phyloP scores from a whole-genome alignment of 495 filamentous ascomycete genomes.

The Letharia columbiana region DNA sequence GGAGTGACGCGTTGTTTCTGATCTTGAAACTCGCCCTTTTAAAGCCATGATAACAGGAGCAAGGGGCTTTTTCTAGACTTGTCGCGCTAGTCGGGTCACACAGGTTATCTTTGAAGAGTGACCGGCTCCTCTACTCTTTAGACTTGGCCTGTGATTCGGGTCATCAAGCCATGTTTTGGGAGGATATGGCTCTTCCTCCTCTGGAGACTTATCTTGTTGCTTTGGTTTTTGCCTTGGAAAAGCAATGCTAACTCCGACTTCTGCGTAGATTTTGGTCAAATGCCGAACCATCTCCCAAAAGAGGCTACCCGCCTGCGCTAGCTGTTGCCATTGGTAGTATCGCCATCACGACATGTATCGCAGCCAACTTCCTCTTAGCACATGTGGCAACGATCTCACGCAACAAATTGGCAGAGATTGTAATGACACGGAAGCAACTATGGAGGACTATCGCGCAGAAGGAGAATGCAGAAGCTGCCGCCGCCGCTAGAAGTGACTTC shows the following conservation, averaged over 20 bases:
- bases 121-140: neutral
- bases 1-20: neutral
- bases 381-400: constrained; percentile 27
- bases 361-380: constrained; percentile 27
- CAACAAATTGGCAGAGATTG: constrained; percentile 29
- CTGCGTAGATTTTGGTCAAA: constrained; percentile 22
- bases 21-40: neutral
- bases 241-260: neutral
- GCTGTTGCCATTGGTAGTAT: constrained; percentile 25
- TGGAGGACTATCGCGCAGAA: constrained; percentile 29
- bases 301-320: constrained; percentile 26
- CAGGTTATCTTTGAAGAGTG: neutral
- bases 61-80: neutral
- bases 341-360: constrained; percentile 27
- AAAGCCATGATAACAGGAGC: neutral
- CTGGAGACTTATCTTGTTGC: neutral
- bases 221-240: neutral
- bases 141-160: neutral
- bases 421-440: constrained; percentile 26
- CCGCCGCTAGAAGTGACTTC: constrained; percentile 26
- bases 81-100: neutral
- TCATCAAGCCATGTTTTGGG: neutral
- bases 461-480: constrained; percentile 28
- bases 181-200: neutral
- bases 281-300: constrained; percentile 17